These are phyloP conservation scores for Aspergillus bertholletiae DNA, from an alignment of 495 filamentous ascomycete genomes.

Conservation along the genomic window DNA sequence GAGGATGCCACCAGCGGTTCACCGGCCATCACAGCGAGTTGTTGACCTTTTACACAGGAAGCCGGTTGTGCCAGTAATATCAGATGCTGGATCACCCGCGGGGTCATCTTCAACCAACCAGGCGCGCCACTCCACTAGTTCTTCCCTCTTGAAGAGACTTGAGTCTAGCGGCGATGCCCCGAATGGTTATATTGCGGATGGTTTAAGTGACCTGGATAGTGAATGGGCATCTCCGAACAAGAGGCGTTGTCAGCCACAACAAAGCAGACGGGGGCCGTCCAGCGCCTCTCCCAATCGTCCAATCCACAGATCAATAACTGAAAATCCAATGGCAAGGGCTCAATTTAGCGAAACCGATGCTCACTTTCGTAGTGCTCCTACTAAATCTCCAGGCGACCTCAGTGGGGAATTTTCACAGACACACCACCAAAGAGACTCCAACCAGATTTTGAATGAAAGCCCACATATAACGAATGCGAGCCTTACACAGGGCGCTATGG, in stretches of 20 bases:
- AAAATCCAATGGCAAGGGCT: conserved; percentile 10
- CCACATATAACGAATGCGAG: background rate
- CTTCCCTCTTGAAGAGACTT: conserved; percentile 17
- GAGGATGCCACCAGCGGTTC: background rate
- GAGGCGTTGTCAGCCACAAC: conserved; percentile 9
- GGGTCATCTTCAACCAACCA: conserved; percentile 24
- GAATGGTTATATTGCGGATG: conserved; percentile 22
- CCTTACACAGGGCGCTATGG: background rate
- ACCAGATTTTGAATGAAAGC: conserved; percentile 9
- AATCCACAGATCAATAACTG: conserved; percentile 7
- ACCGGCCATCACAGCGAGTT: background rate
- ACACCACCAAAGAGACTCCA: conserved; percentile 7
- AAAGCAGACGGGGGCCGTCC: conserved; percentile 11
- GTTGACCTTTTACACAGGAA: conserved; percentile 12
- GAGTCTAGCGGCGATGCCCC: conserved; percentile 15
- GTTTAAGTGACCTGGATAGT: conserved; percentile 17
- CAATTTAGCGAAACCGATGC: conserved; percentile 8
- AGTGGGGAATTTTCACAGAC: conserved; percentile 2
- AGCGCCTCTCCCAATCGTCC: conserved; percentile 6
- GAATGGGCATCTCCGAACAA: conserved; percentile 13
- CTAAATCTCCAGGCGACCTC: conserved; percentile 6
- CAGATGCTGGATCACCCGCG: conserved; percentile 15
- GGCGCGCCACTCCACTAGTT: conserved; percentile 19
- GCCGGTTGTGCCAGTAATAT: conserved; percentile 15
- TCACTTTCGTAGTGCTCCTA: conserved; percentile 6